Evolutionary conservation across 1,139 yeast species (phyloP), one percentile per base, ranked within the genome.

Genomic region (Saccharomyces hybrid): DNA sequence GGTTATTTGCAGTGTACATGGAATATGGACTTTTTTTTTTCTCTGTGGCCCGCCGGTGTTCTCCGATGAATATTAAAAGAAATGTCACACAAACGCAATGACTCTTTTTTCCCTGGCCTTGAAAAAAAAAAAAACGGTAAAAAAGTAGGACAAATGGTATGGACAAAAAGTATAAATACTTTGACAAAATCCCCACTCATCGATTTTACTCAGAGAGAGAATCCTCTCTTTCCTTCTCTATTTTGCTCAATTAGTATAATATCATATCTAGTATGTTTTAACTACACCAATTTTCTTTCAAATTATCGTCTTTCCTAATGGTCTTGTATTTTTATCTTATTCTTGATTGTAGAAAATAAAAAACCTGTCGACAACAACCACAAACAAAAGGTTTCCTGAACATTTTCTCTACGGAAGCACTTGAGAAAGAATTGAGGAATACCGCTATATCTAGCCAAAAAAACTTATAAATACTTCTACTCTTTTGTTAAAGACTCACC

Each of bases 221-320:
- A 44, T 20, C 47, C 51, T 28, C 34, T 42, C 28, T 44, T 14
- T 5, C n/a, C 6, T 16, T 20, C 5, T 11, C 42, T 6, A 44
- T 34, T 29, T 5, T 29, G 27, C 13, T 16, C n/a, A 16, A 5
- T 48, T 16, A 25, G 9, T 7, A 11, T 16, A 38, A 38, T 38
- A 8, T 38, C 44, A 38, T 38, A 20, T 38, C 44, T 16, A 46
- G 59, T 56, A 55, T 60, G 56, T 59, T 59, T 56, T 50, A 47
- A 54, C 51, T 52, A 57, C 49, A 57, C 57, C 57, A 58, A 51
- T 59, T 59, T 54, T 48, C 53, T 59, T 60, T 59, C 54, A 50
- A 44, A 14, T 23, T 51, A 38, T 53, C 49, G 47, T 50, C 47
- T 46, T 50, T 34, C 53, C 20, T 51, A 42, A 9, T 51, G 23